Percentiles rank a stretch among this genome's conserved stretches.
Evolutionary conservation across 2,329 filamentous ascomycete genomes (phyloP).

Genomic region (Rhexocercosporidium sp.): DNA sequence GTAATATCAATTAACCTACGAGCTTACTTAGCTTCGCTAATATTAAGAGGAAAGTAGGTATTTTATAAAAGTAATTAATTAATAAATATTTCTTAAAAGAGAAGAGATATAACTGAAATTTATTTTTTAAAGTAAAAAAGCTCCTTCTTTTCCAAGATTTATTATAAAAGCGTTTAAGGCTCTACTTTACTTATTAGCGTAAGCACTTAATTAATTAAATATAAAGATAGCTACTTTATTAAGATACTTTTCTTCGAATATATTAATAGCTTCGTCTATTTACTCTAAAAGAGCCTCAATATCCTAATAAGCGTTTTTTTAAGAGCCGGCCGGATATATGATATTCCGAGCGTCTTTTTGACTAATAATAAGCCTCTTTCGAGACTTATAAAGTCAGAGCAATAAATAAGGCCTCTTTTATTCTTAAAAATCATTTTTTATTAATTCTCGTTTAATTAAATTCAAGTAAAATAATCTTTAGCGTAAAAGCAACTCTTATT

Average conservation of each 20-base stretch:
- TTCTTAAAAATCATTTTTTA: neutral
- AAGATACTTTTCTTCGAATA: neutral
- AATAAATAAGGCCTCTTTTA: neutral
- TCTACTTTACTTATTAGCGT: neutral
- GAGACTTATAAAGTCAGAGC: neutral
- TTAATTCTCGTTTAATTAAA: neutral
- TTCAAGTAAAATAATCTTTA: neutral
- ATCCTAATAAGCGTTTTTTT: neutral
- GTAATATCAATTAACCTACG: too few species aligned
- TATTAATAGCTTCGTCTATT: neutral
- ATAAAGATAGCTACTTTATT: neutral
- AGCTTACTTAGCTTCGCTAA: neutral
- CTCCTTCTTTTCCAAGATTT: neutral
- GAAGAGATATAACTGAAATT: too few species aligned
- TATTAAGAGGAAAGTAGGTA: too few species aligned
- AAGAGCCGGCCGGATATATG: neutral
- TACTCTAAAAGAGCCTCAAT: neutral
- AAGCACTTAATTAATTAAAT: neutral
- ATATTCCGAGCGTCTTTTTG: neutral
- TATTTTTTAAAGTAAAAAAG: neutral
- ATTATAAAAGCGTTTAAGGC: neutral
- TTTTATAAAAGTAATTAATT: too few species aligned
- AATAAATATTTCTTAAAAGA: too few species aligned
- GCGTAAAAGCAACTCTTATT: neutral
- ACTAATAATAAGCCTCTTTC: neutral